Evolutionary conservation across 805 yeast species (phyloP).

Genomic region (Starmerella sp.): DNA sequence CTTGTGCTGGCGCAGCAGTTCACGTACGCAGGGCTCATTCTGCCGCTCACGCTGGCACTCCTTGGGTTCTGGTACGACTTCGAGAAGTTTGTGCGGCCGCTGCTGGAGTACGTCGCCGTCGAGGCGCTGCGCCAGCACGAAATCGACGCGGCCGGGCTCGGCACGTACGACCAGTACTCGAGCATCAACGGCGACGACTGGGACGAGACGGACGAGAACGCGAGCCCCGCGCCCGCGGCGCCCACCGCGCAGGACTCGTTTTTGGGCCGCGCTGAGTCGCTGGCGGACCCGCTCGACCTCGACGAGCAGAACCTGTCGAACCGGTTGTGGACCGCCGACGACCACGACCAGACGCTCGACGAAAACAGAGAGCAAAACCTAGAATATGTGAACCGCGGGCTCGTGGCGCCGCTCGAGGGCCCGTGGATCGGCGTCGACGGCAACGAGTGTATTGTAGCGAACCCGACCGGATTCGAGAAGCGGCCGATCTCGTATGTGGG

Average conservation of each 20-base stretch:
- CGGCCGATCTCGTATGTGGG: constrained; percentile 32
- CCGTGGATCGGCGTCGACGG: constrained; percentile 69
- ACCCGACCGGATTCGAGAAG: constrained; percentile 31
- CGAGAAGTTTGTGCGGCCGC: constrained; percentile 67
- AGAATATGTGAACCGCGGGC: constrained; percentile 66
- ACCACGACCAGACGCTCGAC: constrained; percentile 45
- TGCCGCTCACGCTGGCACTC: constrained; percentile 68
- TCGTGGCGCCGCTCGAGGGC: constrained; percentile 62
- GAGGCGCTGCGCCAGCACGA: constrained; percentile 41
- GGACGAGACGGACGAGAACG: background rate
- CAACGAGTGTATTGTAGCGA: constrained; percentile 40
- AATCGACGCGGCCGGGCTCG: constrained; percentile 6
- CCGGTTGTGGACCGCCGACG: constrained; percentile 2
- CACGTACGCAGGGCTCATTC: constrained; percentile 53
- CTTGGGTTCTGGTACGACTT: constrained; percentile 63
- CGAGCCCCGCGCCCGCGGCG: background rate
- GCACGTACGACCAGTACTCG: constrained; percentile 10
- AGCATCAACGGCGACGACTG: background rate
- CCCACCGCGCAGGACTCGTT: background rate
- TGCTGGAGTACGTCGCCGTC: constrained; percentile 75
- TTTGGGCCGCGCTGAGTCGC: constrained; percentile 1
- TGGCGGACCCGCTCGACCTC: constrained; percentile 4
- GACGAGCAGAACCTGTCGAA: constrained; percentile 1
- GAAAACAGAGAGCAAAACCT: constrained; percentile 63
- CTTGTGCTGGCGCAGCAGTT: constrained; percentile 73